phyloP scores from a whole-genome alignment of 208 protist genomes.

The Porcisia deanei region DNA sequence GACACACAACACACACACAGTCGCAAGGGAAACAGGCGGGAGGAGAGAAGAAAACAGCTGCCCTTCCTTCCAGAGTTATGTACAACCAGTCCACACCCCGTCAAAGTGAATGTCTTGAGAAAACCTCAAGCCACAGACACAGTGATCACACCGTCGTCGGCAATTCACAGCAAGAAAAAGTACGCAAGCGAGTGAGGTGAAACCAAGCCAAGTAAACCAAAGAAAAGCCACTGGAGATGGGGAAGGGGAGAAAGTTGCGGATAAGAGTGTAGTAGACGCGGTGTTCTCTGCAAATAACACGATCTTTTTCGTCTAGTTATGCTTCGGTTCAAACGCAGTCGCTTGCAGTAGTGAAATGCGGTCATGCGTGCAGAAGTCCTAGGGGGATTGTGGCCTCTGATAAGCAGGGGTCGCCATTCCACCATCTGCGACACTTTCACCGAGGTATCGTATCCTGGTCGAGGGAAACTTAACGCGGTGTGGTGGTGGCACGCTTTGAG shows the following conservation, averaged over 20 bases:
- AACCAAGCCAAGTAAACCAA: neutral
- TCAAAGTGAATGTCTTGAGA: neutral
- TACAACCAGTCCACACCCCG: neutral
- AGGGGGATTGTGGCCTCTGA: neutral
- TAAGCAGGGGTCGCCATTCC: neutral
- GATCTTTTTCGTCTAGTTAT: neutral
- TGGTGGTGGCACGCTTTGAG: neutral
- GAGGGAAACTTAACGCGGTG: slow-evolving; percentile 28
- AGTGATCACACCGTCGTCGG: neutral
- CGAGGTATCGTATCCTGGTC: slow-evolving; percentile 19
- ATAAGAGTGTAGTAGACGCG: neutral
- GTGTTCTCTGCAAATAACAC: neutral
- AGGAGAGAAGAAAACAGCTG: neutral
- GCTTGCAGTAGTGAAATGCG: neutral
- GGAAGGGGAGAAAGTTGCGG: neutral
- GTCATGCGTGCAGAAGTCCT: neutral
- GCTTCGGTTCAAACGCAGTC: neutral
- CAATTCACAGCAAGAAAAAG: neutral
- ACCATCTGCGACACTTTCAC: neutral
- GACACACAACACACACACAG: neutral
- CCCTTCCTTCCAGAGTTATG: neutral
- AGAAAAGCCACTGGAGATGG: neutral
- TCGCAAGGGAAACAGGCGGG: neutral
- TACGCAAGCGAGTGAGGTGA: neutral
- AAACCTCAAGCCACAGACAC: neutral